These are phyloP conservation scores for Colletotrichum lentis DNA, from an alignment of 2,329 filamentous ascomycete genomes.

Conservation along the genomic window DNA sequence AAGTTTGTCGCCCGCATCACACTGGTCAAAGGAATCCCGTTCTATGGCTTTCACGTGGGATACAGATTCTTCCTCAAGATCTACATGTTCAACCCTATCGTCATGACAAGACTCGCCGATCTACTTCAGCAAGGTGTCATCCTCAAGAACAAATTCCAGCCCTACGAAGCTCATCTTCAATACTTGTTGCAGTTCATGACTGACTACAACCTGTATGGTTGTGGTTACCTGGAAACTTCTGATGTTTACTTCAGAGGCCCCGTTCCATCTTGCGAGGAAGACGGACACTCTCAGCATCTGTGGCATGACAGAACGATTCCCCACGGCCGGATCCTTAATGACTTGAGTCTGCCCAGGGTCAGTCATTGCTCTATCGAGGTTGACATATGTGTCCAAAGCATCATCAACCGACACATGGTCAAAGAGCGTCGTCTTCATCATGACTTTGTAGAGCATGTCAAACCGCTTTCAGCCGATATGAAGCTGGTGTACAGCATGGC, in stretches of 20 bases:
- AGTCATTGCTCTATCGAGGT: conserved; percentile 92
- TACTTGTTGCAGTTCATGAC: conserved; percentile 97
- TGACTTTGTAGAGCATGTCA: conserved; percentile 78
- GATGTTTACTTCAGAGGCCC: conserved; percentile 78
- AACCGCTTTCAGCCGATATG: conserved; percentile 70
- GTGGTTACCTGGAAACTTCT: conserved; percentile 79
- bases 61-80: conserved; percentile 93
- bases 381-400: conserved; percentile 88
- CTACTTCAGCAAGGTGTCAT: conserved; percentile 88
- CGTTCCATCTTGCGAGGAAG: conserved; percentile 73
- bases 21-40: conserved; percentile 90
- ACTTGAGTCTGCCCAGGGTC: conserved; percentile 72
- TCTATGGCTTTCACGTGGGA: conserved; percentile 95
- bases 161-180: conserved; percentile 92
- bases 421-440: conserved; percentile 83
- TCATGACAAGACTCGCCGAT: conserved; percentile 88
- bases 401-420: conserved; percentile 81
- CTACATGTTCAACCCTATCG: conserved; percentile 86
- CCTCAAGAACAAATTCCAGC: conserved; percentile 84
- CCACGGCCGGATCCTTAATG: conserved; percentile 65
- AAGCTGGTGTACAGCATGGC: conserved; percentile 96
- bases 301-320: conserved; percentile 84
- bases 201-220: conserved; percentile 97
- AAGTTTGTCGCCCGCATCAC: conserved; percentile 89
- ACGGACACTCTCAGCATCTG: conserved; percentile 67